These are phyloP conservation scores for Eucalyptus victrix DNA, from an alignment of 345 rosid species.

Conservation along the genomic window DNA sequence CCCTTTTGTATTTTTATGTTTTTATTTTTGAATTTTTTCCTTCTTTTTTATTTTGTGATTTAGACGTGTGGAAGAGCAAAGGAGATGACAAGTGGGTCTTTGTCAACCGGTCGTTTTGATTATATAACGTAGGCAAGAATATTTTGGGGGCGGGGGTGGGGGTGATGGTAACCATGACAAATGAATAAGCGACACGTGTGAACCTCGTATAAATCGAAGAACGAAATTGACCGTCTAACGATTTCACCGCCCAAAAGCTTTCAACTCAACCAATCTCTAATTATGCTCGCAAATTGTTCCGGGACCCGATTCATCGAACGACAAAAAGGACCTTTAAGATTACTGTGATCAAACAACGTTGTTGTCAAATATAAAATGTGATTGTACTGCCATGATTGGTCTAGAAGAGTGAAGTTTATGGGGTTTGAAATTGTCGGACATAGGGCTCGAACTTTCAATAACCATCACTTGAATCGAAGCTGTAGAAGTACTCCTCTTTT, in stretches of 20 bases:
- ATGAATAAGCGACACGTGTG: neutral
- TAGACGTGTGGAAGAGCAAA: neutral
- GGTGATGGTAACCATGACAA: neutral
- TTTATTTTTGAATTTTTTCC: neutral
- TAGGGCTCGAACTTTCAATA: neutral
- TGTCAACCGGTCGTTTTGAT: neutral
- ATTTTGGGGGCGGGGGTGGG: neutral
- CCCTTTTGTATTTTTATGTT: neutral
- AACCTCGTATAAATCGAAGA: too few relatives aligned
- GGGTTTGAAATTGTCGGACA: neutral
- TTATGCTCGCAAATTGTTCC: neutral
- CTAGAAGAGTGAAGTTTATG: neutral
- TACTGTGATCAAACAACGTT: neutral
- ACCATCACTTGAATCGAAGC: neutral
- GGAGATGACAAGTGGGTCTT: neutral
- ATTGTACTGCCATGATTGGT: neutral
- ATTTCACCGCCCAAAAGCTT: neutral
- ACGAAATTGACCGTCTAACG: neutral
- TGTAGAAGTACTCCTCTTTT: neutral
- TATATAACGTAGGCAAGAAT: neutral
- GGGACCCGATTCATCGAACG: neutral
- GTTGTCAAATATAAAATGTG: neutral
- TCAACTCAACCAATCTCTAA: neutral
- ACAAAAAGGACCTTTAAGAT: neutral
- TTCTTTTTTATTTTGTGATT: rapidly evolving